phyloP scores from a whole-genome alignment of 1,284 basidiomycete genomes.

The Cryptococcus sp. region DNA sequence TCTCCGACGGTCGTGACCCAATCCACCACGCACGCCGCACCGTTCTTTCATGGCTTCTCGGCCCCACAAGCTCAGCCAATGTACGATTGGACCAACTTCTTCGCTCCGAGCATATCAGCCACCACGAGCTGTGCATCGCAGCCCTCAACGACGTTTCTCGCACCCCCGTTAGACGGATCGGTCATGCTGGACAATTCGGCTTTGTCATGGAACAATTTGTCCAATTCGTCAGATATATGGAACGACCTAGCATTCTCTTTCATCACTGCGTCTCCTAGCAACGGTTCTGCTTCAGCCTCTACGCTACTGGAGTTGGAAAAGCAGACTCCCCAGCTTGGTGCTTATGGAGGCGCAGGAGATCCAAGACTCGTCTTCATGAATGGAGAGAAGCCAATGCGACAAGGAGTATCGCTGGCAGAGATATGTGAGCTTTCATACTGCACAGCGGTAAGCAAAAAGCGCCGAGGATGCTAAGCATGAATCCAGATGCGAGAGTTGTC shows the following conservation, averaged over 20 bases:
- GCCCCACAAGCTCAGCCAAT: slow-evolving; percentile 4
- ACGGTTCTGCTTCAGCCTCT: not conserved
- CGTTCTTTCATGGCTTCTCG: not conserved
- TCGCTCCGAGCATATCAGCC: not conserved
- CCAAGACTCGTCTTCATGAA: slow-evolving; percentile 24
- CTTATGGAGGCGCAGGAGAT: not conserved
- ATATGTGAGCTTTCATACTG: slow-evolving; percentile 21
- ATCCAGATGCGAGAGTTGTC: slow-evolving; percentile 30
- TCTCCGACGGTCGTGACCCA: not conserved
- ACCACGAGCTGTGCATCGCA: not conserved
- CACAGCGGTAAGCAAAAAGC: too few species aligned
- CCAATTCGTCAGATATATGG: slow-evolving; percentile 17
- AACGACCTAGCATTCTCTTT: slow-evolving; percentile 16
- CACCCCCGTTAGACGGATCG: slow-evolving; percentile 17
- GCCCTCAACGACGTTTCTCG: slow-evolving; percentile 12
- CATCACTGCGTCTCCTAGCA: not conserved
- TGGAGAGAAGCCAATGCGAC: slow-evolving; percentile 23
- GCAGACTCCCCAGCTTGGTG: not conserved
- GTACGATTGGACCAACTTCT: slow-evolving; percentile 7
- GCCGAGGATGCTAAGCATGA: not conserved
- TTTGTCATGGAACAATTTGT: slow-evolving; percentile 9
- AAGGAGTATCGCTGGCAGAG: slow-evolving; percentile 33
- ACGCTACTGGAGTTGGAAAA: not conserved
- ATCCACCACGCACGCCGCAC: not conserved
- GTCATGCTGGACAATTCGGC: slow-evolving; percentile 16